Evolutionary conservation across 2,329 filamentous ascomycete genomes (phyloP).

Genomic region (Paraconiothyrium sp.): DNA sequence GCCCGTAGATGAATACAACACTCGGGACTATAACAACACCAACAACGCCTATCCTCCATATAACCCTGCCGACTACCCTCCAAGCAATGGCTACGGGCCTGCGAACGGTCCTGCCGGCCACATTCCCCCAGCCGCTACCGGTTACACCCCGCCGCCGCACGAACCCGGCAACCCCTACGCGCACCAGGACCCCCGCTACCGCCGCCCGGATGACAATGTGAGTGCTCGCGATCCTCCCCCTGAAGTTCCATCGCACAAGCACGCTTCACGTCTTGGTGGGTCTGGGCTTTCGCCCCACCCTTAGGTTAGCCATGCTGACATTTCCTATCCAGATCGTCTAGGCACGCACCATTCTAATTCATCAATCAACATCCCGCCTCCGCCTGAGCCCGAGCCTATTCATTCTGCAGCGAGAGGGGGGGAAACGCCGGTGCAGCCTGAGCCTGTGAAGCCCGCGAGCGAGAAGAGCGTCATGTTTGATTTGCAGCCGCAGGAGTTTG

Average conservation of each 20-base stretch:
- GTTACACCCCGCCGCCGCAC: slow-evolving; percentile 41
- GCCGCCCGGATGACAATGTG: slow-evolving; percentile 59
- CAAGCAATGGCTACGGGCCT: slow-evolving; percentile 16
- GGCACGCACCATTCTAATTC: slow-evolving; percentile 11
- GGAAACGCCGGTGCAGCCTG: slow-evolving; percentile 24
- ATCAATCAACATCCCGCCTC: background rate
- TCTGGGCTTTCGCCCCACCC: slow-evolving; percentile 41
- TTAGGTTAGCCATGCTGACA: slow-evolving; percentile 27
- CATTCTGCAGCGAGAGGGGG: background rate
- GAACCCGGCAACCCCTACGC: slow-evolving; percentile 37
- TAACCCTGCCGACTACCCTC: slow-evolving; percentile 56
- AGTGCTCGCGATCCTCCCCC: slow-evolving; percentile 53
- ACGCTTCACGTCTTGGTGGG: slow-evolving; percentile 44
- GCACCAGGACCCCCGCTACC: slow-evolving; percentile 45
- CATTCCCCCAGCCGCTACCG: slow-evolving; percentile 39
- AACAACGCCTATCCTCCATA: slow-evolving; percentile 43
- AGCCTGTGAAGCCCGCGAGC: slow-evolving; percentile 24
- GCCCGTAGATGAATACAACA: slow-evolving; percentile 23
- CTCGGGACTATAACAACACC: slow-evolving; percentile 19
- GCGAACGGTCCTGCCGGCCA: slow-evolving; percentile 3
- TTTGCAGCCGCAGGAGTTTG: slow-evolving; percentile 41
- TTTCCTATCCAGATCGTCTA: slow-evolving; percentile 36
- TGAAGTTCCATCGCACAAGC: slow-evolving; percentile 37
- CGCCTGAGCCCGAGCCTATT: background rate
- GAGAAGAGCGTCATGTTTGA: slow-evolving; percentile 53